A percentile compares a stretch with the other conserved stretches of the same genome.
phyloP scores from a whole-genome alignment of 1,284 basidiomycete species.

The Leccinum subrobustum region DNA sequence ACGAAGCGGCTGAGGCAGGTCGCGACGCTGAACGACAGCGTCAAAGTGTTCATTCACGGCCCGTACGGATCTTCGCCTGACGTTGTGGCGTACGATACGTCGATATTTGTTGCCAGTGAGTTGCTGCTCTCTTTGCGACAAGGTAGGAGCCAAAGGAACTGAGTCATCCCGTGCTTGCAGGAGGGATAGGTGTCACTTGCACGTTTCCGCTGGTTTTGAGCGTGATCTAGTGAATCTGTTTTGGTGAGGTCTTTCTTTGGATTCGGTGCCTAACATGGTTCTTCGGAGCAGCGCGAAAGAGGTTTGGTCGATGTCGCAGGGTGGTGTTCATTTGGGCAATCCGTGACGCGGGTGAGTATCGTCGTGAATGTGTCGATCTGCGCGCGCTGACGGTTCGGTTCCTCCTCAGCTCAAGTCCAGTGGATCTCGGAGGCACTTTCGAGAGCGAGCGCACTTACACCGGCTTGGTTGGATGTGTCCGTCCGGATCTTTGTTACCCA shows the following conservation, averaged over 20 bases:
- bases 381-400: neutral
- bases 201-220: constrained; percentile 40
- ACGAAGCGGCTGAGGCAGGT: constrained; percentile 35
- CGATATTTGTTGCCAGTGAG: constrained; percentile 39
- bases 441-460: constrained; percentile 21
- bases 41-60: constrained; percentile 42
- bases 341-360: constrained; percentile 35
- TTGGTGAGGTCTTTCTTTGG: neutral
- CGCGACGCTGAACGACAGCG: constrained; percentile 23
- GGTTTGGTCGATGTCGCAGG: constrained; percentile 24
- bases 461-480: constrained; percentile 29
- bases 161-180: constrained; percentile 16
- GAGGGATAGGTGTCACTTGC: constrained; percentile 45
- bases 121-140: neutral
- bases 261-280: neutral
- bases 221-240: constrained; percentile 34
- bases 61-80: constrained; percentile 42
- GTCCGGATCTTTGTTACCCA: constrained; percentile 36
- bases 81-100: constrained; percentile 35
- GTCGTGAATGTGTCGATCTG: neutral
- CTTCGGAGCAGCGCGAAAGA: constrained; percentile 28
- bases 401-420: constrained; percentile 25
- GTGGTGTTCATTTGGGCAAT: constrained; percentile 41
- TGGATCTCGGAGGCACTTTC: constrained; percentile 34
- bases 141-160: neutral